phyloP scores from a whole-genome alignment of 2,329 filamentous ascomycete genomes.

The Coniosporium tulheliwenetii region DNA sequence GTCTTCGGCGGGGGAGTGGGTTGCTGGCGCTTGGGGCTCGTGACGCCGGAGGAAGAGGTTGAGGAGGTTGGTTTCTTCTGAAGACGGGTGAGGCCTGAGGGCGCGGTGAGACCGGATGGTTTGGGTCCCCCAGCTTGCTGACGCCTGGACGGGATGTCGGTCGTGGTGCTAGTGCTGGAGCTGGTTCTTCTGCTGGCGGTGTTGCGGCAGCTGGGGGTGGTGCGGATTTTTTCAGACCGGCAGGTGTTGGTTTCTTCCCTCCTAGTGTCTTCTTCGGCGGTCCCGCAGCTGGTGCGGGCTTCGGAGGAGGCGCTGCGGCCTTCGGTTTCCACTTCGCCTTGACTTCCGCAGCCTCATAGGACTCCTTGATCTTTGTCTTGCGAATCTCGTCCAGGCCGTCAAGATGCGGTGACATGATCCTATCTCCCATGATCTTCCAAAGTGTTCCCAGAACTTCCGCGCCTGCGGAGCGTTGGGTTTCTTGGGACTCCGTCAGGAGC shows the following conservation, averaged over 20 bases:
- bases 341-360: constrained; percentile 64
- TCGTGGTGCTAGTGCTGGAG: constrained; percentile 39
- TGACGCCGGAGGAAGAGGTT: constrained; percentile 24
- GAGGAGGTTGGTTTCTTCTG: constrained; percentile 13
- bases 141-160: constrained; percentile 36
- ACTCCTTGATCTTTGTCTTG: constrained; percentile 93
- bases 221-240: constrained; percentile 33
- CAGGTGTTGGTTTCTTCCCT: constrained; percentile 34
- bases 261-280: constrained; percentile 23
- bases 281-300: constrained; percentile 37
- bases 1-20: constrained; percentile 38
- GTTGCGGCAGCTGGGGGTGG: constrained; percentile 20
- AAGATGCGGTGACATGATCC: constrained; percentile 83
- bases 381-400: constrained; percentile 91
- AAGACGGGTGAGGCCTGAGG: constrained; percentile 3
- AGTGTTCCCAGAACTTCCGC: constrained; percentile 85
- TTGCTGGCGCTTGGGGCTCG: constrained; percentile 18
- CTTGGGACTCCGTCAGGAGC: constrained; percentile 75
- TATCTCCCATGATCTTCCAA: constrained; percentile 97
- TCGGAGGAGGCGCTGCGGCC: constrained; percentile 45
- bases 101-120: constrained; percentile 27
- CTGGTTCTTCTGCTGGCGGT: constrained; percentile 26
- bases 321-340: constrained; percentile 90
- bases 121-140: constrained; percentile 23
- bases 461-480: constrained; percentile 71